These are phyloP conservation scores for Diaporthe citriasiana DNA, from an alignment of 2,329 filamentous ascomycete genomes.

Conservation along the genomic window DNA sequence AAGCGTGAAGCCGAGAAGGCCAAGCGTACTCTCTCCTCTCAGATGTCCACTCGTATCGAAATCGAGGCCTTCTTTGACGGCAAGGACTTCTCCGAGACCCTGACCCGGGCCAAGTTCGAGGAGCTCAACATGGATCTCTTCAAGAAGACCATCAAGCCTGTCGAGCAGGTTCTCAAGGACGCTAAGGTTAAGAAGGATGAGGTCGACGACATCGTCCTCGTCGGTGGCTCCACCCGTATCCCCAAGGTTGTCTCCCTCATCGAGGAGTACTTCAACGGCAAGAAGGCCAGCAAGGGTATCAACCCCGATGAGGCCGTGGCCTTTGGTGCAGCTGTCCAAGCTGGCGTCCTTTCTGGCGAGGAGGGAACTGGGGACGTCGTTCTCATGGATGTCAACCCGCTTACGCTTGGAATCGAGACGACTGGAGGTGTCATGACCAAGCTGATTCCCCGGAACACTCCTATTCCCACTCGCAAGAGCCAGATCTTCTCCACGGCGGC, in stretches of 20 bases:
- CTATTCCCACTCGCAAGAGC: conserved; percentile 95
- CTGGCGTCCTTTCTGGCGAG: conserved; percentile 93
- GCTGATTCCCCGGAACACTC: conserved; percentile 93
- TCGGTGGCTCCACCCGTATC: conserved; percentile 99
- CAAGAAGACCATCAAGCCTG: conserved; percentile 99
- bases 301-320: conserved; percentile 99
- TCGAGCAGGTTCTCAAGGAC: conserved; percentile 98
- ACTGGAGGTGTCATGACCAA: conserved; percentile 98
- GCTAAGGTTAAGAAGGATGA: conserved; percentile 97
- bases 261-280: conserved; percentile 94
- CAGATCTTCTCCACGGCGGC: conserved; percentile 98
- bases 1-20: conserved; percentile 99
- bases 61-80: conserved; percentile 98
- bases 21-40: conserved; percentile 96
- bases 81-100: conserved; percentile 97
- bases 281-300: conserved; percentile 99
- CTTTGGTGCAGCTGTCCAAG: conserved; percentile 97
- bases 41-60: conserved; percentile 94
- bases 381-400: conserved; percentile 97
- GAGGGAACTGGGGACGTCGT: conserved; percentile 84
- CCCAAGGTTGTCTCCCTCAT: conserved; percentile 96
- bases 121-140: conserved; percentile 99
- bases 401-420: conserved; percentile 97
- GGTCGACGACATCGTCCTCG: conserved; percentile 95
- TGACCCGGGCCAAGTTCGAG: conserved; percentile 99